Conservation (phyloP, 108 stramenopile species). For the Conticribra guillardii region DNA sequence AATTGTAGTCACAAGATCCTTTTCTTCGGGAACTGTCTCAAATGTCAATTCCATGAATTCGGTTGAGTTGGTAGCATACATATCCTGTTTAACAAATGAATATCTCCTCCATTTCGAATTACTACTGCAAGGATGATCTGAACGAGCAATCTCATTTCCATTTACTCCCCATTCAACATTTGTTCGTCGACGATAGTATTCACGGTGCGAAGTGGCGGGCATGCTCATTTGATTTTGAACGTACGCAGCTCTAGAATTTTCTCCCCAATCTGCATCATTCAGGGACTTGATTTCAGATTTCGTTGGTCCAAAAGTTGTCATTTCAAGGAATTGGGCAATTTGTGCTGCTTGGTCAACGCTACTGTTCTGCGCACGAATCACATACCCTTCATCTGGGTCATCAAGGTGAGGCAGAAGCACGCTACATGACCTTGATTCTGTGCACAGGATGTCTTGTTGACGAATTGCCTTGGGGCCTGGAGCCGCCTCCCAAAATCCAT, state of each 20-base stretch:
- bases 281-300: slow-evolving; percentile 38
- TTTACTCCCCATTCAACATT: slow-evolving; percentile 47
- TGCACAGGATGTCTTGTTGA: slow-evolving; percentile 4
- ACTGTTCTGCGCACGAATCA: slow-evolving; percentile 27
- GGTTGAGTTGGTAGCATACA: not conserved
- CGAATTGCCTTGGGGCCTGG: slow-evolving; percentile 42
- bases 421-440: not conserved
- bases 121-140: slow-evolving; percentile 51
- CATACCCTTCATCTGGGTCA: slow-evolving; percentile 11
- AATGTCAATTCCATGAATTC: slow-evolving; percentile 20
- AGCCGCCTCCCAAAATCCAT: slow-evolving; percentile 63
- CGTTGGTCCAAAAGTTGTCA: slow-evolving; percentile 60
- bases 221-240: slow-evolving; percentile 35
- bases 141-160: slow-evolving; percentile 24
- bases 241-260: slow-evolving; percentile 19
- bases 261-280: slow-evolving; percentile 29
- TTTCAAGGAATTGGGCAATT: slow-evolving; percentile 62
- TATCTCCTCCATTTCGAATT: slow-evolving; percentile 46
- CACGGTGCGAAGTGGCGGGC: slow-evolving; percentile 46
- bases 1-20: slow-evolving; percentile 22
- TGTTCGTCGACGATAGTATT: slow-evolving; percentile 45
- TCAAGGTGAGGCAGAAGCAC: slow-evolving; percentile 8
- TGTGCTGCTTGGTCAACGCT: slow-evolving; percentile 14
- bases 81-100: slow-evolving; percentile 43
- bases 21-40: slow-evolving; percentile 38